Base-by-base conservation (phyloP, 345 rosid species). In the Salix exigua region DNA sequence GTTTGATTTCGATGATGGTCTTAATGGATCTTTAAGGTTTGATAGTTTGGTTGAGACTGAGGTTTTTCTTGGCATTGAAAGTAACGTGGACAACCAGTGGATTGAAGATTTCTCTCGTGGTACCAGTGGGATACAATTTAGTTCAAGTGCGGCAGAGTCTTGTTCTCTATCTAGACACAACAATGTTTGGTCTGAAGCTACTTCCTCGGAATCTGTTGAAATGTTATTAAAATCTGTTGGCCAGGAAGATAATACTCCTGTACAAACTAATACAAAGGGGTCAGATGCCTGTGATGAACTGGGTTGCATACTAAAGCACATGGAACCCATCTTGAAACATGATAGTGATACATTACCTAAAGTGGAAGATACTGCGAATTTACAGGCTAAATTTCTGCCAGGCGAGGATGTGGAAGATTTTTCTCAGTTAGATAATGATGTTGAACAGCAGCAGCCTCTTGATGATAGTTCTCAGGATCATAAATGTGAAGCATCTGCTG, bases 171-270 rank as follows among this genome's bases (percentile, higher is more conserved):
- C 89, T 6, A 85, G 98, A 88, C 87, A 82, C 79, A 91, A 79
- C 84, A 90, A 96, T 96, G 99, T 96, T 80, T 94, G 99, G 99
- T 96, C 97, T 74, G 97, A 92, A 91, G 96, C 92, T 44, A 83
- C 97, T 77, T 92, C 97, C 70, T 87, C 89, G 28, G 96, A 92
- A 75, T 92, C 97, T 80, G 94, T 91, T 87, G 97, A 91, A 85
- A 92, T 92, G 97, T 86, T 92, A 79, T 86, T 96, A 83, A 96
- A 94, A 82, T 96, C 97, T 55, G 95, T 94, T 77, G 98, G 97
- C 46, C 94, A 91, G 87, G 99, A 96, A 74, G 94, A 96, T 73
- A 83, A 73, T 16, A 75, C 83, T 81, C 90, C 85, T 23, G 82
- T 66, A 72, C 87, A 90, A 74, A 50, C 72, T 82, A 81, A 73